phyloP scores from a whole-genome alignment of 2,329 filamentous ascomycete species.

The Verticillium zaregamsianum region DNA sequence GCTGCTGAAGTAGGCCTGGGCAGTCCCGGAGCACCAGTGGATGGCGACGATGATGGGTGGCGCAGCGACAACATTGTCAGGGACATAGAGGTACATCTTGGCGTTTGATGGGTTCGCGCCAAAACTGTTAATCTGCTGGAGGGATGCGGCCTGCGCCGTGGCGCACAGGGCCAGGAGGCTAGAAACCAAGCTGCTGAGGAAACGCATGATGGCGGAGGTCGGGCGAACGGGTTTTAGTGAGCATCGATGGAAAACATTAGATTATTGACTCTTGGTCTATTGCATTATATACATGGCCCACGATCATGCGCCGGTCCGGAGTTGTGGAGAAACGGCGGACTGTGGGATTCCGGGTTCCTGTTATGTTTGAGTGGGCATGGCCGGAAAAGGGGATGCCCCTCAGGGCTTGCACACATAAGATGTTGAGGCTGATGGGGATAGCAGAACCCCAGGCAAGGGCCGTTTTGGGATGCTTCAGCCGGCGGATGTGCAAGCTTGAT shows the following conservation, averaged over 20 bases:
- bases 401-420: neutral
- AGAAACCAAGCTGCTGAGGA: neutral
- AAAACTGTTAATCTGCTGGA: slow-evolving; percentile 35
- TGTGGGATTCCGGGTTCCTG: neutral
- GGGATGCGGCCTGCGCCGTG: slow-evolving; percentile 15
- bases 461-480: neutral
- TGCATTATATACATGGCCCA: neutral
- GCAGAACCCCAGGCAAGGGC: neutral
- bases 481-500: neutral
- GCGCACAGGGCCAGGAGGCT: neutral
- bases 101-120: slow-evolving; percentile 23
- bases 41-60: slow-evolving; percentile 46
- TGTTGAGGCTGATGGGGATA: neutral
- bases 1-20: slow-evolving; percentile 39
- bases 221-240: neutral
- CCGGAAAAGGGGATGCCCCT: neutral
- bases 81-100: slow-evolving; percentile 24
- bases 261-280: neutral
- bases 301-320: neutral
- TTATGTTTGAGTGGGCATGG: neutral
- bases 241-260: neutral
- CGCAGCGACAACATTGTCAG: slow-evolving; percentile 23
- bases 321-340: neutral
- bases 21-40: slow-evolving; percentile 51
- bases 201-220: neutral